phyloP scores from a whole-genome alignment of 345 rosid genomes.

The Syzygium aqueum region DNA sequence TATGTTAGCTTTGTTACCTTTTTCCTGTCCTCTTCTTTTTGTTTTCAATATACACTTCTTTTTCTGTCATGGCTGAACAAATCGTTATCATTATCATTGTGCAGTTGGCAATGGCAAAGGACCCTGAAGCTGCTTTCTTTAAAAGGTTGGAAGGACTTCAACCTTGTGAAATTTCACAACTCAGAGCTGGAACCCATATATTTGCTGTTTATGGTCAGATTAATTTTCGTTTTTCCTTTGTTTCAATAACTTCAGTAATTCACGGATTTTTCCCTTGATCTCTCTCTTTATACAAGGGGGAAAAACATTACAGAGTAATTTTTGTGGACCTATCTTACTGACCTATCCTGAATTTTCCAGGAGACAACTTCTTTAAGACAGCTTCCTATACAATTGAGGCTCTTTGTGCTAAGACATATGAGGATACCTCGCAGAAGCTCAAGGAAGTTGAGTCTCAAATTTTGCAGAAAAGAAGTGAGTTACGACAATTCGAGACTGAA shows the following conservation, averaged over 20 bases:
- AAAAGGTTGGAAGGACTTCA: constrained; percentile 98
- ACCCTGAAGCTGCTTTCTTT: constrained; percentile 97
- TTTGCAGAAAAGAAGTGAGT: constrained; percentile 78
- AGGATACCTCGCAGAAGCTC: constrained; percentile 71
- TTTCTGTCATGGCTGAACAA: neutral
- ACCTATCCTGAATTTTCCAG: constrained; percentile 23
- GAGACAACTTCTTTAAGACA: constrained; percentile 96
- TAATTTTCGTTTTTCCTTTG: neutral
- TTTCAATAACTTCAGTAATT: neutral
- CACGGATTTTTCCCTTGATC: neutral
- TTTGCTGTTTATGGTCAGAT: constrained; percentile 95
- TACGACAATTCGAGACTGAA: constrained; percentile 92
- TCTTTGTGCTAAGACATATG: constrained; percentile 76
- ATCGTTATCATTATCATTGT: neutral
- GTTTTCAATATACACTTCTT: neutral
- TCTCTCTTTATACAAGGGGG: neutral
- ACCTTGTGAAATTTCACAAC: constrained; percentile 93
- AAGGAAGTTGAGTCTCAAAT: constrained; percentile 88
- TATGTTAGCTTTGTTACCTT: constrained; percentile 13
- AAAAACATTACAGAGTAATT: neutral
- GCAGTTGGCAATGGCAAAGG: constrained; percentile 96
- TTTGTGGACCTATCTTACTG: neutral
- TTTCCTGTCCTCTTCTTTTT: neutral
- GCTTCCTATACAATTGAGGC: constrained; percentile 96
- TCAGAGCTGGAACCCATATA: constrained; percentile 96